Conservation (phyloP, 192 early-diverging fungal species). For the Rhizoclosmatium sp. region DNA sequence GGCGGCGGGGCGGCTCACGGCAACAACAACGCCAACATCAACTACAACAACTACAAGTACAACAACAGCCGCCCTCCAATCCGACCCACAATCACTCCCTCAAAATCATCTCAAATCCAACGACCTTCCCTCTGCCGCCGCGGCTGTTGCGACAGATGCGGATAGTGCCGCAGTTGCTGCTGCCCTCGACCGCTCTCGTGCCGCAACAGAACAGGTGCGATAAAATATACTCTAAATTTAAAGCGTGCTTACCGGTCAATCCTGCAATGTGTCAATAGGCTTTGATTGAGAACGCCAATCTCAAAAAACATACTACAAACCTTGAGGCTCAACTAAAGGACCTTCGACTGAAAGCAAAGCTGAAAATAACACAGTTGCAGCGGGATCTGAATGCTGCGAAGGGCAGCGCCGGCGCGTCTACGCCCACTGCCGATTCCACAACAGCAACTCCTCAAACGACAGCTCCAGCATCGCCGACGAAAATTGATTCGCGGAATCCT, state of each 20-base stretch:
- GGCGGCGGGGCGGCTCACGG: not conserved
- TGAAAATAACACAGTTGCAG: constrained; percentile 43
- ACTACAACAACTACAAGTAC: not conserved
- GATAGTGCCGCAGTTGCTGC: constrained; percentile 3
- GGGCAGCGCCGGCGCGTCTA: not conserved
- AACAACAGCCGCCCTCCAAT: not conserved
- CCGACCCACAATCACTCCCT: not conserved
- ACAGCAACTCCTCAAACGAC: not conserved
- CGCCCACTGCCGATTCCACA: not conserved
- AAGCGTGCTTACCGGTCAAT: not conserved
- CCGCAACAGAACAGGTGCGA: not conserved
- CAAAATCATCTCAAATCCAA: not conserved
- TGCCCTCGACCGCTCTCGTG: constrained; percentile 12
- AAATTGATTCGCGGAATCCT: not conserved
- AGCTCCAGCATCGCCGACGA: not conserved
- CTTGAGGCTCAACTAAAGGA: constrained; percentile 38
- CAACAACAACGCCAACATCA: not conserved
- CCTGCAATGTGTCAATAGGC: not conserved
- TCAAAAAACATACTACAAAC: not conserved
- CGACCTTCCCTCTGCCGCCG: not conserved
- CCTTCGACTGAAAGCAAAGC: constrained; percentile 40
- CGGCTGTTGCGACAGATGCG: not conserved
- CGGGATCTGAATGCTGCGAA: constrained; percentile 33
- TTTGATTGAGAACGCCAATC: not conserved
- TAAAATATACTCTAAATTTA: not conserved